Percentiles rank a stretch among this genome's conserved stretches.
Conservation (phyloP, 2,329 filamentous ascomycete species). For the Rhytidhysteron rufulum region DNA sequence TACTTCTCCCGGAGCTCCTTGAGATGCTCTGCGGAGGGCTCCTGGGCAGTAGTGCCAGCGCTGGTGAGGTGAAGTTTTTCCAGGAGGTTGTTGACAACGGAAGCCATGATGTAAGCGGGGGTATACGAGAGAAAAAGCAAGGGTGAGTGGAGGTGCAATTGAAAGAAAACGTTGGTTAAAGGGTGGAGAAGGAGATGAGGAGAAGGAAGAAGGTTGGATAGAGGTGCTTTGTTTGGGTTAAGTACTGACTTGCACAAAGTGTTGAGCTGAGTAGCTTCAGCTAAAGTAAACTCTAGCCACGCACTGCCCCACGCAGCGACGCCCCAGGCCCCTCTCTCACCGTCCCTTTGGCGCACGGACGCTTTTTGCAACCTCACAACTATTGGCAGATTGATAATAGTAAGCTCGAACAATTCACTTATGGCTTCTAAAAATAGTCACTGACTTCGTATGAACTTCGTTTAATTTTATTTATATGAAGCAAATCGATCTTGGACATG, state of each 20-base stretch:
- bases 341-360: not conserved
- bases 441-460: no score
- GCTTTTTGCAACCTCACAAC: no score
- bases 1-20: constrained; percentile 69
- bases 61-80: constrained; percentile 40
- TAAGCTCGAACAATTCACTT: no score
- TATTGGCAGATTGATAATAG: no score
- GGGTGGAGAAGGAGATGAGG: not conserved
- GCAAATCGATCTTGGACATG: no score
- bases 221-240: not conserved
- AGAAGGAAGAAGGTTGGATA: not conserved
- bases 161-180: not conserved
- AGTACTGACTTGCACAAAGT: not conserved
- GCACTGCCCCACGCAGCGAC: not conserved
- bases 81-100: constrained; percentile 40
- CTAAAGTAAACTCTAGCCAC: not conserved
- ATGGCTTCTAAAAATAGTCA: no score
- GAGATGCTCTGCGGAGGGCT: constrained; percentile 64
- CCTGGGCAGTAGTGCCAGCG: constrained; percentile 32
- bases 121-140: constrained; percentile 7
- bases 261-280: not conserved
- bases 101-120: constrained; percentile 37
- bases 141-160: constrained; percentile 3
- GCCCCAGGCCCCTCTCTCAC: no score
- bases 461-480: no score